Base-by-base conservation (phyloP, 2,329 filamentous ascomycete species). In the Penicillium italicum region DNA sequence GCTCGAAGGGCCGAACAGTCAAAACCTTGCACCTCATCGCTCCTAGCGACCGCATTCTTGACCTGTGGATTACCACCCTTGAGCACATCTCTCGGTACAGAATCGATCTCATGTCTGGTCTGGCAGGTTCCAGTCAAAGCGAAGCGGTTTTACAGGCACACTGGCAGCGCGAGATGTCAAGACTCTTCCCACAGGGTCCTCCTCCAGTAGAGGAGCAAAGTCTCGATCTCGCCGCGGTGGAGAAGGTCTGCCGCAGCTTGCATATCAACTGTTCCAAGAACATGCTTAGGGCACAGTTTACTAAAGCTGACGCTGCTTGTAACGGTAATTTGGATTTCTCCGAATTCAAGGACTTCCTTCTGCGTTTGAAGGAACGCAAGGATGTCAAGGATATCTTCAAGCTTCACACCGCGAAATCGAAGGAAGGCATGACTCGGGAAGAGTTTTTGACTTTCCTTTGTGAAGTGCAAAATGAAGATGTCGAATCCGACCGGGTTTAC, bases 21-120 rank as follows among this genome's bases (percentile, higher is more conserved):
- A 96, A 97, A 73, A 87, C 87, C 9, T 85, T 97, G 78, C 91
- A 97, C 72, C 81, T 99, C 49, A 86, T 97, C 55, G 90, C 92
- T 26, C 87, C 87, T 11, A 86, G 88, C 58, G 79, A 85, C 44
- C 83, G 85, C 62, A 84, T 86, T 8, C 88, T 93, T 65, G 80
- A 85, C 30, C 79, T 90, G 26, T 97, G 93, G 94, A 91, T 87
- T 1, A 84, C 84, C 16, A 93, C 91, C 2, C 81, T 99, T 14
- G 88, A 96, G 57, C 85, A 87, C 49, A 88, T 97, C 62, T 88
- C 90, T 38, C 88, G 88, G 64, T 90, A 96, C 69, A 85, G 94
- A 52, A 91, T 95, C 60, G 89, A 92, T 52, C 83, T 94, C 66
- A 96, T 97, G 88, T 86, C 90, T 12, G 94, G 91, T 6, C 77